Base-by-base conservation (phyloP, 2,329 filamentous ascomycete species). In the Sarocladium brachiariae region DNA sequence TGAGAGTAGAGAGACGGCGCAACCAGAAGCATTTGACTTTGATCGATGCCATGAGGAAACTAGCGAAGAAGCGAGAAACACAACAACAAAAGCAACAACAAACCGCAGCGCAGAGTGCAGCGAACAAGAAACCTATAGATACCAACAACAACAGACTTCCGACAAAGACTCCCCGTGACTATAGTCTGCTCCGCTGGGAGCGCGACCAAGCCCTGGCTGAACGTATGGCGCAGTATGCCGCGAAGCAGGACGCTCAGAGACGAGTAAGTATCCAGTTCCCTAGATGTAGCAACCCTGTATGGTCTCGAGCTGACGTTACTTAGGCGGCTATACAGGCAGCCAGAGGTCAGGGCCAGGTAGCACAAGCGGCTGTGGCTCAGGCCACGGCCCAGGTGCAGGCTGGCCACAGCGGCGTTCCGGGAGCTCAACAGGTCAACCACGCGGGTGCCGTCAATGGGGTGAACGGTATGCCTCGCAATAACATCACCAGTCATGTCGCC, bases 31-130 rank as follows among this genome's bases (percentile, higher is more conserved):
- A 96, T 62, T 73, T 97, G 52, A 87, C 87, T 41, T 77, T 97
- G 60, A 84, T 99, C 57, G 92, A 97, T 67, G 88, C 88, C 2
- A 96, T 97, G 89, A 82, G 91, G 37, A 99, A 97, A 65, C 68
- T 96, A 45, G 91, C 91, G 1, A 95, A 96, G 74, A 97, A 96
- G 69, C 82, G 92, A 23, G 93, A 99, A 69, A 86, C 87, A 10
- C 78, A 81, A 23, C 73, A 83, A 24, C 89, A 93, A 63, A 97
- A 97, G 71, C 88, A 93, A 63, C 87, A 92, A 62, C 46, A 49
- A 18, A 49, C 30, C 13, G 46, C 82, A 53, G 80, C 84, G 10
- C 80, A 81, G 55, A 80, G 89, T 51, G 88, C 89, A 46, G 86
- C 87, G 27, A 82, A 89, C 65, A 84, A 93, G 50, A 96, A 96